phyloP scores from a whole-genome alignment of 768 basidiomycete genomes.

The Hygrophorus russula region DNA sequence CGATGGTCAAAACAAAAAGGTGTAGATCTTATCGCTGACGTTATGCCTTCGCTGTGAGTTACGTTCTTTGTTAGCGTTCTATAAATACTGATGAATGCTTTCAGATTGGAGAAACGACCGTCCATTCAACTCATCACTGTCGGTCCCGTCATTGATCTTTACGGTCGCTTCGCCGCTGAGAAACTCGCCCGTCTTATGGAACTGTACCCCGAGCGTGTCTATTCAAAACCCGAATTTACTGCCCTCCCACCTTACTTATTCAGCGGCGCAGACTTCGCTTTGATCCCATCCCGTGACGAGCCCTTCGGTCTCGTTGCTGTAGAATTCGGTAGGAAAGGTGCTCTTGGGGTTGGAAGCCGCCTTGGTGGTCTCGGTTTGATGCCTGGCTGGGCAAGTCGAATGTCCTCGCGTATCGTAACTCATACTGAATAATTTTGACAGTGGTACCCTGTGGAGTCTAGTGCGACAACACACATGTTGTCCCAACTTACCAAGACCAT shows the following conservation, averaged over 20 bases:
- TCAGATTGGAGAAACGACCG: constrained; percentile 74
- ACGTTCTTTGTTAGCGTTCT: constrained; percentile 2
- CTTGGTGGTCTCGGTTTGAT: constrained; percentile 91
- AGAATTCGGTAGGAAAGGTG: constrained; percentile 94
- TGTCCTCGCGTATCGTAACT: constrained; percentile 1
- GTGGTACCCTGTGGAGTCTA: constrained; percentile 98
- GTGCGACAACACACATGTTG: constrained; percentile 85
- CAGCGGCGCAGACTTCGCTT: constrained; percentile 89
- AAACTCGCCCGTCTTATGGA: constrained; percentile 91
- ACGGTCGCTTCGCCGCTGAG: constrained; percentile 91
- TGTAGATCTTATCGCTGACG: constrained; percentile 94
- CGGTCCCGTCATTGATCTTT: constrained; percentile 91
- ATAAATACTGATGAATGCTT: constrained; percentile 6
- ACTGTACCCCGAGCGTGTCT: constrained; percentile 88
- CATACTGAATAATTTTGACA: constrained; percentile 17
- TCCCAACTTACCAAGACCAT: constrained; percentile 92
- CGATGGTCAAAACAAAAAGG: constrained; percentile 98
- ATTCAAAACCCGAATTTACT: constrained; percentile 95
- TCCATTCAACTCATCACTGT: constrained; percentile 82
- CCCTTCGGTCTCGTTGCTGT: constrained; percentile 95
- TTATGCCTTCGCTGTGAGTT: constrained; percentile 80
- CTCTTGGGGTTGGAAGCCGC: constrained; percentile 89
- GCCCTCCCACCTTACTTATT: constrained; percentile 88
- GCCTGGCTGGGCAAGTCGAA: constrained; percentile 84
- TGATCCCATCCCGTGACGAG: constrained; percentile 94